phyloP scores from a whole-genome alignment of 2,329 filamentous ascomycete species.

The Neoscytalidium dimidiatum region DNA sequence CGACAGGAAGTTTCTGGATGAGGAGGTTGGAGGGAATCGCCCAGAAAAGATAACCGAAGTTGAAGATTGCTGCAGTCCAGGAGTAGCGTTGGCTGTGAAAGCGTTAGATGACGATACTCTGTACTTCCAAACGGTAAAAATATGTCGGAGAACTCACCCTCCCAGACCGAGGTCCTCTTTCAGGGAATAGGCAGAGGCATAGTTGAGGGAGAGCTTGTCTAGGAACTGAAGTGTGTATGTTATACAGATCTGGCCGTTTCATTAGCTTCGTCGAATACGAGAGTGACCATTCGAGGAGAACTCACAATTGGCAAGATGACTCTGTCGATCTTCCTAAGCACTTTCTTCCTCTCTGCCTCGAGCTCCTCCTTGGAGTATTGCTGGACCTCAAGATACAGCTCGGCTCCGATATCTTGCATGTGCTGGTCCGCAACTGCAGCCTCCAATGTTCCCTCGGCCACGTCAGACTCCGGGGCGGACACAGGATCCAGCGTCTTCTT shows the following conservation, averaged over 20 bases:
- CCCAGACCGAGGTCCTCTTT: conserved; percentile 33
- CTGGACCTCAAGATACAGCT: conserved; percentile 48
- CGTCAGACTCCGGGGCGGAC: neutral
- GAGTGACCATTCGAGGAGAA: neutral
- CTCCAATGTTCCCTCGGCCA: conserved; percentile 8
- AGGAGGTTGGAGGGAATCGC: conserved; percentile 42
- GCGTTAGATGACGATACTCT: neutral
- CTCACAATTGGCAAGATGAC: conserved; percentile 50
- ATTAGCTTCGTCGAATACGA: neutral
- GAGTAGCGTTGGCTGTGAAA: conserved; percentile 38
- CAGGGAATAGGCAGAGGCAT: conserved; percentile 41
- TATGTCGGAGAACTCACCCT: neutral
- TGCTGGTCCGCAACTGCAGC: neutral
- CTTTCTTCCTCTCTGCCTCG: conserved; percentile 43
- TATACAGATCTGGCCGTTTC: conserved; percentile 33
- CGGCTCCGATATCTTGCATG: conserved; percentile 46
- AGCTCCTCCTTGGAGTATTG: conserved; percentile 48
- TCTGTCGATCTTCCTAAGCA: conserved; percentile 48
- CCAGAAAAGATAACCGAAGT: conserved; percentile 48
- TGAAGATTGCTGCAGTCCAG: conserved; percentile 47
- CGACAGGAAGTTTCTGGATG: conserved; percentile 38
- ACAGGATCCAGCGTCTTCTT: conserved; percentile 9
- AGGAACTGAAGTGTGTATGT: conserved; percentile 53
- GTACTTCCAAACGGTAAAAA: neutral
- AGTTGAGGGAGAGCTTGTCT: conserved; percentile 45